A percentile compares a stretch with the other conserved stretches of the same genome.
Conservation (phyloP, 768 basidiomycete genomes). For the Podaxis mareebaensis region DNA sequence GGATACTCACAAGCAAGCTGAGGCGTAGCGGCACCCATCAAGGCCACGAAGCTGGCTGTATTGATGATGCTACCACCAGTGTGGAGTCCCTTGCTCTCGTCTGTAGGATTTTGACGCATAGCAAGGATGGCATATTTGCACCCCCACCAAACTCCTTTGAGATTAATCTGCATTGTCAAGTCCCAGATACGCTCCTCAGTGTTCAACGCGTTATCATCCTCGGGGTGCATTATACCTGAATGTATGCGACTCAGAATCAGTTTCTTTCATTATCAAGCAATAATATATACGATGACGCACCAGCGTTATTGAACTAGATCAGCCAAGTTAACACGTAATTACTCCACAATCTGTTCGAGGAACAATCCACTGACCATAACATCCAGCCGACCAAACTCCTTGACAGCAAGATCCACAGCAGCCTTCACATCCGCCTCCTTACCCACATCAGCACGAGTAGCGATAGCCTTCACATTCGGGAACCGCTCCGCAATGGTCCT, state of each 20-base stretch:
- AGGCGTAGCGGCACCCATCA: conserved; percentile 95
- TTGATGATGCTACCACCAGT: conserved; percentile 94
- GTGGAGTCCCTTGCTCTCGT: conserved; percentile 76
- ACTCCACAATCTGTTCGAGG: not conserved
- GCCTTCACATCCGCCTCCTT: conserved; percentile 86
- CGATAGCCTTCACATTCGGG: conserved; percentile 68
- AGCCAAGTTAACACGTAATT: not conserved
- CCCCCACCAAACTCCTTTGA: conserved; percentile 99
- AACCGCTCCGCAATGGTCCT: conserved; percentile 62
- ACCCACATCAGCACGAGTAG: conserved; percentile 82
- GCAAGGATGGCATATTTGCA: conserved; percentile 97
- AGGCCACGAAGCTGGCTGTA: conserved; percentile 95
- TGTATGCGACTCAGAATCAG: not conserved
- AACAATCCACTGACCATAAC: conserved; percentile 67
- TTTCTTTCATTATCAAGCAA: not conserved
- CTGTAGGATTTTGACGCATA: conserved; percentile 91
- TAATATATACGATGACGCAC: conserved; percentile 31
- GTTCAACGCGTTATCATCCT: conserved; percentile 92
- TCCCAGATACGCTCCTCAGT: conserved; percentile 98
- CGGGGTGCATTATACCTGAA: conserved; percentile 96
- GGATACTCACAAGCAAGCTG: conserved; percentile 85
- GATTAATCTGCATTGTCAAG: conserved; percentile 89
- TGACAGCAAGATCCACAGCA: conserved; percentile 76
- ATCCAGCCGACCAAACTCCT: conserved; percentile 91
- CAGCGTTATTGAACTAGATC: conserved; percentile 91